Evolutionary conservation across 257 asterid genomes (phyloP).

Genomic region (Przewalskia tangutica): DNA sequence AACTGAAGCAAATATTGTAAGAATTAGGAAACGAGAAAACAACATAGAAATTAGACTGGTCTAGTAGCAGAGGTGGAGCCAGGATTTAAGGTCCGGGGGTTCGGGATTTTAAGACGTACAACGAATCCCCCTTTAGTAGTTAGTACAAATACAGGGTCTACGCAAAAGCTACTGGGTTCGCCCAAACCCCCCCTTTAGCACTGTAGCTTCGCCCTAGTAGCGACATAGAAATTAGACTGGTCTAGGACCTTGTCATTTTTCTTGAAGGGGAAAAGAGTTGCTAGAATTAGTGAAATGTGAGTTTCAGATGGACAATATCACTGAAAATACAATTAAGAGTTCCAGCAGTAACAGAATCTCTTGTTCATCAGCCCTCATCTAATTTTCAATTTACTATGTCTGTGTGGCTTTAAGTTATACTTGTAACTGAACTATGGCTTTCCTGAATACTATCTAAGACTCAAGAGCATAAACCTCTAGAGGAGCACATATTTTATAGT

Average conservation of each 20-base stretch:
- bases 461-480: neutral
- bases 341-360: neutral
- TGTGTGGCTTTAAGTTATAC: neutral
- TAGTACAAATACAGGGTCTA: too few relatives aligned
- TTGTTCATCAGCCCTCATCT: neutral
- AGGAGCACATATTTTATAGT: neutral
- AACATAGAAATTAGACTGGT: neutral
- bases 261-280: too few relatives aligned
- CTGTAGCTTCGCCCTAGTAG: too few relatives aligned
- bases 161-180: too few relatives aligned
- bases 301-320: neutral
- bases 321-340: neutral
- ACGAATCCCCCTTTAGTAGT: too few relatives aligned
- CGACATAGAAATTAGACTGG: too few relatives aligned
- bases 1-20: conserved; percentile 36
- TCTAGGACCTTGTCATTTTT: too few relatives aligned
- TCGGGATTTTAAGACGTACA: too few relatives aligned
- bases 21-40: neutral
- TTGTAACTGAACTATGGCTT: neutral
- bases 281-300: neutral
- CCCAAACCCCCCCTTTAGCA: too few relatives aligned
- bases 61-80: neutral
- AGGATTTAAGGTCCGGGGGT: too few relatives aligned
- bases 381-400: neutral
- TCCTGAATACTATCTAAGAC: neutral